Evolutionary conservation across 2,329 filamentous ascomycete genomes (phyloP).

Genomic region (Beauveria varroae): DNA sequence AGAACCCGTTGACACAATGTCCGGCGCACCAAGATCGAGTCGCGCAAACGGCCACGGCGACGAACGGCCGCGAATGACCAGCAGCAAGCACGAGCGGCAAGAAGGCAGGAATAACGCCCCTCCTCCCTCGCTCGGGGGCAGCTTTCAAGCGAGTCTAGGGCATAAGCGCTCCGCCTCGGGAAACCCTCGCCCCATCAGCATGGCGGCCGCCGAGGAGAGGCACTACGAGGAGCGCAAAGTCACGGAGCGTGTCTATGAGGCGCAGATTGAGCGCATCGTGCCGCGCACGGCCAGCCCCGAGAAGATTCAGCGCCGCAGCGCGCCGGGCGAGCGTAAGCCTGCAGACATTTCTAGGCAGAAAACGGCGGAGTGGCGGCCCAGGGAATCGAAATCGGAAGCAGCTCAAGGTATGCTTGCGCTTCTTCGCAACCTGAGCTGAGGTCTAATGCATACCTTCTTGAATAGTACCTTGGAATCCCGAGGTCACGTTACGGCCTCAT

Average conservation of each 20-base stretch:
- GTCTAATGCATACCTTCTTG: slow-evolving; percentile 12
- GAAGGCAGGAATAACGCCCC: slow-evolving; percentile 20
- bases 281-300: slow-evolving; percentile 53
- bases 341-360: slow-evolving; percentile 33
- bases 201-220: slow-evolving; percentile 34
- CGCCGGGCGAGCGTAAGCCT: slow-evolving; percentile 28
- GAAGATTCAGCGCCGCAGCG: slow-evolving; percentile 38
- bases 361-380: slow-evolving; percentile 36
- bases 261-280: slow-evolving; percentile 55
- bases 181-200: slow-evolving; percentile 44
- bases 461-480: slow-evolving; percentile 64
- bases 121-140: slow-evolving; percentile 26
- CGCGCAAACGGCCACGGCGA: slow-evolving; percentile 35
- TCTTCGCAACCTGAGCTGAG: slow-evolving; percentile 17
- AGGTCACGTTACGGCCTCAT: slow-evolving; percentile 63
- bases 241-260: slow-evolving; percentile 49
- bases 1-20: slow-evolving; percentile 23
- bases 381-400: slow-evolving; percentile 38
- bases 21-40: slow-evolving; percentile 33
- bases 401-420: slow-evolving; percentile 38
- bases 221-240: slow-evolving; percentile 44
- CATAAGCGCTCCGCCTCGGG: slow-evolving; percentile 54
- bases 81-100: slow-evolving; percentile 24
- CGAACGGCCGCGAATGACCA: slow-evolving; percentile 28
- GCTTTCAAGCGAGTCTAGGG: slow-evolving; percentile 30